Conservation (phyloP, 139 green algal genomes). For the Ulvella scutata region DNA sequence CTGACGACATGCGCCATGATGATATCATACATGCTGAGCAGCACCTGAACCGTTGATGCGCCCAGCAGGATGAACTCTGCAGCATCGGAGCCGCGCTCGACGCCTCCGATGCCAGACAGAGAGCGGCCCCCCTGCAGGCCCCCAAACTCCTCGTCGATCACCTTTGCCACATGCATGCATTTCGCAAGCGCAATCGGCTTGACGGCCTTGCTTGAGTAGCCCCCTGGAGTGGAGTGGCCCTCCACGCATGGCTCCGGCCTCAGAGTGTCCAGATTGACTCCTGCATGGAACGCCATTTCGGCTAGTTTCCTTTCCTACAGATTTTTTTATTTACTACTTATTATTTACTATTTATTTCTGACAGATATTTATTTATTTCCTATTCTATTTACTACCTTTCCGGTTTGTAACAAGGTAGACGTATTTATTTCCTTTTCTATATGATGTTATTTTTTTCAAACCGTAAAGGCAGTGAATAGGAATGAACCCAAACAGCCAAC, state of each 20-base stretch:
- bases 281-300: too few species aligned
- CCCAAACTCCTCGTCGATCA: conserved; percentile 55
- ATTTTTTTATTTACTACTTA: too few species aligned
- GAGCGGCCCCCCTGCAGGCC: conserved; percentile 16
- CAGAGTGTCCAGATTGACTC: conserved; percentile 85
- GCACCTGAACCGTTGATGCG: conserved; percentile 81
- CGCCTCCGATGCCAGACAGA: conserved; percentile 75
- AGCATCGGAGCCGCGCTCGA: conserved; percentile 81
- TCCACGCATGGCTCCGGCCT: conserved; percentile 57
- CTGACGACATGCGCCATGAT: too few species aligned
- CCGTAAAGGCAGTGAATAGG: too few species aligned
- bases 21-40: not conserved
- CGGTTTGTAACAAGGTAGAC: too few species aligned
- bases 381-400: too few species aligned
- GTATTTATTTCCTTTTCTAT: too few species aligned
- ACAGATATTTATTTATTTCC: too few species aligned
- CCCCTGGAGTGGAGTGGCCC: conserved; percentile 57
- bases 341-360: too few species aligned
- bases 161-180: conserved; percentile 39
- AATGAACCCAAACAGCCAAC: too few species aligned
- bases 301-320: too few species aligned
- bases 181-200: conserved; percentile 93
- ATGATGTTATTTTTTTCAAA: too few species aligned
- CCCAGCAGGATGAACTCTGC: conserved; percentile 95
- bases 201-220: conserved; percentile 72